Base-by-base conservation (phyloP, 148 eudicot genomes). In the Vaccinium vitisidaea region DNA sequence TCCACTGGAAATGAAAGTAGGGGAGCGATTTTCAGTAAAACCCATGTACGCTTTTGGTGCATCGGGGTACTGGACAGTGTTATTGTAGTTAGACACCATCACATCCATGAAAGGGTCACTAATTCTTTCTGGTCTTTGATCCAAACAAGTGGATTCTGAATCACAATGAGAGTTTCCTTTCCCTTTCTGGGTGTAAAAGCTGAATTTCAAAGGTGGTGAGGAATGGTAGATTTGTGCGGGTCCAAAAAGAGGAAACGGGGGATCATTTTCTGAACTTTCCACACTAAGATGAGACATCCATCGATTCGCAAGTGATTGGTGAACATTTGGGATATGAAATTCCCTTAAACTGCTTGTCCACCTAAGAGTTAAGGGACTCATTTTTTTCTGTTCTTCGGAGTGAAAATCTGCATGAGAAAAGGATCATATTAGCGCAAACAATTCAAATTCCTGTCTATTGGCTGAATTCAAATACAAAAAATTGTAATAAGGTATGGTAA, bases 191-290 rank as follows among this genome's bases (percentile, higher is more conserved):
- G 19, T 71, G 39, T 30, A 36, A 12, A 25, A 25, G 46, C 39
- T 49, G 9, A 2, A 32, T 19, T 46, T 81, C 53, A 61, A 16
- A 63, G 54, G 8, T 1, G 84, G 63, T 3, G 77, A 19, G 25
- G 84, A 52, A 49, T 30, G 52, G 70, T 75, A 75, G 48, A 83
- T 53, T 83, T 83, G 80, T 8, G 84, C 80, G 19, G 84, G 80
- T 27, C 70, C 70, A 6, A 83, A 36, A 2, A 83, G 54, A 1
- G 80, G 70, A 70, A 82, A 43, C 25, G 84, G 77, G 48, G 58
- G 56, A 30, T 67, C 27, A 18, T 36, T 15, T 82, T 70, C 78
- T 14, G 59, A 52, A 13, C 25, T 82, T 82, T 69, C 50, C 36
- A 7, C 6, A 49, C 63, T 71, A 52, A 82, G 78, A 53, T 73